Percentiles rank a stretch among this genome's conserved stretches.
These are phyloP conservation scores for Mycena leptocephala DNA, from an alignment of 768 basidiomycete species.

Conservation along the genomic window DNA sequence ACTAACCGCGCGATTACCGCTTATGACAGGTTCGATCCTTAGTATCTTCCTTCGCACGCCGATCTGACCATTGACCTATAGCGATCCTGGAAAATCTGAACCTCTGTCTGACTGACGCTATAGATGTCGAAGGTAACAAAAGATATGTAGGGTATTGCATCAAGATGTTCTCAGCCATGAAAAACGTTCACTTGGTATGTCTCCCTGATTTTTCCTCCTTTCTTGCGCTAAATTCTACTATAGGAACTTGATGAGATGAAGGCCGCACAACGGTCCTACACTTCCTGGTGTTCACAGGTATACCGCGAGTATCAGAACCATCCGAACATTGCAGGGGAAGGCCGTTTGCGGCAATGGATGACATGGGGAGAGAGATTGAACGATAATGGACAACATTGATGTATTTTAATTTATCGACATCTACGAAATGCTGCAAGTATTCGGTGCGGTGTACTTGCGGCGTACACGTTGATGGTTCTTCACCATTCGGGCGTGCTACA, in stretches of 20 bases:
- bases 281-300: constrained; percentile 19
- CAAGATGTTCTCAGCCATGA: constrained; percentile 68
- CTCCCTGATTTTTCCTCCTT: not conserved
- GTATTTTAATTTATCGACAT: not conserved
- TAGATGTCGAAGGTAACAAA: constrained; percentile 51
- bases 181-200: constrained; percentile 61
- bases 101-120: constrained; percentile 48
- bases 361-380: not conserved
- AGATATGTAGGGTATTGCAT: constrained; percentile 59
- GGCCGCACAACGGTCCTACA: constrained; percentile 4
- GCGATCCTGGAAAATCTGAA: constrained; percentile 65
- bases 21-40: constrained; percentile 13
- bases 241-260: constrained; percentile 13
- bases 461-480: too few relatives aligned
- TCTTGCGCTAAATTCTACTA: not conserved
- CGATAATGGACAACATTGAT: not conserved
- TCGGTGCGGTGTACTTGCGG: too few relatives aligned
- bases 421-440: not conserved
- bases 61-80: constrained; percentile 40
- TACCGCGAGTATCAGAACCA: not conserved
- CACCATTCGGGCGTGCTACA: too few relatives aligned
- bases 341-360: constrained; percentile 4
- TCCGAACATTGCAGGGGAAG: not conserved
- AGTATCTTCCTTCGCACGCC: constrained; percentile 26
- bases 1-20: constrained; percentile 47